A percentile compares a stretch with the other conserved stretches of the same genome.
phyloP scores from a whole-genome alignment of 345 rosid genomes.

The Corchorus capsularis region DNA sequence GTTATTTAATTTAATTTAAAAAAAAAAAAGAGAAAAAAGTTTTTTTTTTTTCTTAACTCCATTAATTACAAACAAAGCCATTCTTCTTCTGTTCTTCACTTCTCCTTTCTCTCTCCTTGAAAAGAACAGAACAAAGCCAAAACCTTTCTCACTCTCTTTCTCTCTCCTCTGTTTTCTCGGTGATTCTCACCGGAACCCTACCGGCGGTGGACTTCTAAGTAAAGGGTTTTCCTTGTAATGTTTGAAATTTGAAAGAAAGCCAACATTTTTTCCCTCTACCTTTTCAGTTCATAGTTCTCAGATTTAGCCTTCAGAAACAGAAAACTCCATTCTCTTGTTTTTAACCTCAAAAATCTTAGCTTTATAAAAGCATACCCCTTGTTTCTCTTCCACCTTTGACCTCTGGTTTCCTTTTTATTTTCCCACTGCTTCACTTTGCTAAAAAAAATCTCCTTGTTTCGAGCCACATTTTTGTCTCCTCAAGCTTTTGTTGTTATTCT shows the following conservation, averaged over 20 bases:
- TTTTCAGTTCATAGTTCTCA: background rate
- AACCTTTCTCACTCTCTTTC: slow-evolving; percentile 5
- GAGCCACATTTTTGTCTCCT: slow-evolving; percentile 4
- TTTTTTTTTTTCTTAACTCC: background rate
- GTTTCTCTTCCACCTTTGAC: too few species aligned
- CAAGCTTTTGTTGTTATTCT: background rate
- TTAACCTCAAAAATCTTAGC: background rate
- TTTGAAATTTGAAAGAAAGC: background rate
- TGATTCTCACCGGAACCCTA: slow-evolving; percentile 16
- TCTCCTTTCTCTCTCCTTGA: background rate
- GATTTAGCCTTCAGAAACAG: background rate
- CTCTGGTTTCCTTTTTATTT: background rate
- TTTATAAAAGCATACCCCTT: background rate
- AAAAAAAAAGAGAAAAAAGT: background rate
- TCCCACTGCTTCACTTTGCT: background rate
- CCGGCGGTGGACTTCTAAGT: background rate
- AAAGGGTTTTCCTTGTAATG: background rate
- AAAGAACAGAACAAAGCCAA: background rate
- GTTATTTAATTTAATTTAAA: slow-evolving; percentile 10
- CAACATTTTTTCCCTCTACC: background rate
- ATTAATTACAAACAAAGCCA: background rate
- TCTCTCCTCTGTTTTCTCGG: background rate
- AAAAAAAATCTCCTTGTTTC: background rate
- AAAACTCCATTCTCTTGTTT: background rate
- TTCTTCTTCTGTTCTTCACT: background rate